Evolutionary conservation across 2,329 filamentous ascomycete genomes (phyloP).

Genomic region (Dissoconium aciculare): DNA sequence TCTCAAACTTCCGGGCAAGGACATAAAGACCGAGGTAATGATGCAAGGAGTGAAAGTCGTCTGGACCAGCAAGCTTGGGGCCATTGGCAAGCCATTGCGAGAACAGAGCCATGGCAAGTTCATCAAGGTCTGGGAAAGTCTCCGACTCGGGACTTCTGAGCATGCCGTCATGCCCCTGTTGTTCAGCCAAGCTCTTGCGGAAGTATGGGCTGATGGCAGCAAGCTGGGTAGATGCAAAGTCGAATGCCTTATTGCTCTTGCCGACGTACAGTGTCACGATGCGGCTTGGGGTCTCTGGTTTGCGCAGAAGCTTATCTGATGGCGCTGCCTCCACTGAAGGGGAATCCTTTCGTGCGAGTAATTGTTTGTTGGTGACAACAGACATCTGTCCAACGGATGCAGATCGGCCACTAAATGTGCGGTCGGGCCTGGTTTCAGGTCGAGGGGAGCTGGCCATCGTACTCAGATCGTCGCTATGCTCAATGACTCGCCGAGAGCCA

Average conservation of each 20-base stretch:
- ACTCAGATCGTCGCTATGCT: constrained; percentile 9
- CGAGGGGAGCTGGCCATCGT: too few relatives aligned
- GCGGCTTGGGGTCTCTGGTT: constrained; percentile 2
- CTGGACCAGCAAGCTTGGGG: constrained; percentile 17
- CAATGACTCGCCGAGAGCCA: too few relatives aligned
- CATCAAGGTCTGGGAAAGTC: constrained; percentile 19
- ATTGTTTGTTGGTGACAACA: too few relatives aligned
- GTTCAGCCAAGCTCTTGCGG: constrained; percentile 12
- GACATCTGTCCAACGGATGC: too few relatives aligned
- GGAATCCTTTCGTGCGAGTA: too few relatives aligned
- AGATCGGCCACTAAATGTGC: too few relatives aligned
- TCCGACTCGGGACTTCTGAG: constrained; percentile 10
- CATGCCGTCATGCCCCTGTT: constrained; percentile 5
- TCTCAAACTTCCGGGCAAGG: constrained; percentile 16
- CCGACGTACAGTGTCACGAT: constrained; percentile 15
- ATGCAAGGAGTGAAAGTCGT: constrained; percentile 22
- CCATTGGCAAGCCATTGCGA: constrained; percentile 19
- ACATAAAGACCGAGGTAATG: constrained; percentile 24
- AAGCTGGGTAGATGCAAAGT: constrained; percentile 15
- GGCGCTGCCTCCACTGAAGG: too few relatives aligned
- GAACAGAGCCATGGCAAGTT: constrained; percentile 21
- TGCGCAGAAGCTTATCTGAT: constrained; percentile 4
- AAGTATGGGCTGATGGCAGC: constrained; percentile 18
- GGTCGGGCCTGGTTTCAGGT: too few relatives aligned
- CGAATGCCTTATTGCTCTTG: constrained; percentile 15